Percentiles rank a stretch among this genome's conserved stretches.
phyloP scores from a whole-genome alignment of 2,329 filamentous ascomycete species.

The Sordariomycetes sp. region DNA sequence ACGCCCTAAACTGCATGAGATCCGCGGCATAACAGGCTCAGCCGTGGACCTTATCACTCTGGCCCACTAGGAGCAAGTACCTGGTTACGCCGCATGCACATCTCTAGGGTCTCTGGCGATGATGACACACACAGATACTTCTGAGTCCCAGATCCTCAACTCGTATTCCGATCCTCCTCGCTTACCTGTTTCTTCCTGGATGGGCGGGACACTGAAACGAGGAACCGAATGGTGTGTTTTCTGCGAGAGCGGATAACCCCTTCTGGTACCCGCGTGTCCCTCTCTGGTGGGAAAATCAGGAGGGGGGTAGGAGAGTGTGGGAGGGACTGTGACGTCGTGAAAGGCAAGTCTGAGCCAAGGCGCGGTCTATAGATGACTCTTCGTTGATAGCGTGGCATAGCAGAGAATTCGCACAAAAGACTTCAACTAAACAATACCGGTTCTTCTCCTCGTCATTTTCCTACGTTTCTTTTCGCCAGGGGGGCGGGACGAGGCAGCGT shows the following conservation, averaged over 20 bases:
- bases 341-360: constrained; percentile 56
- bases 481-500: too few relatives aligned
- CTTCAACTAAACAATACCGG: not conserved
- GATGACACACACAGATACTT: constrained; percentile 70
- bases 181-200: not conserved
- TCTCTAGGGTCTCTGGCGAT: constrained; percentile 32
- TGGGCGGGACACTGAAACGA: not conserved
- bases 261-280: not conserved
- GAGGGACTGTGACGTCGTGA: constrained; percentile 36
- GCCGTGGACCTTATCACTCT: not conserved
- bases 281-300: not conserved
- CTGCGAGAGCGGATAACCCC: constrained; percentile 5
- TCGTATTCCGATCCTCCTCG: not conserved
- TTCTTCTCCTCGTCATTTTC: not conserved
- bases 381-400: not conserved
- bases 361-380: not conserved
- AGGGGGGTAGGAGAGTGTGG: constrained; percentile 9
- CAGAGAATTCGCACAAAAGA: not conserved
- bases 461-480: too few relatives aligned
- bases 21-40: not conserved
- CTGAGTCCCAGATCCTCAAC: constrained; percentile 35
- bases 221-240: constrained; percentile 4
- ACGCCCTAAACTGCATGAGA: not conserved
- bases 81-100: not conserved
- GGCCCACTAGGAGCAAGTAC: not conserved